Evolutionary conservation across 768 basidiomycete genomes (phyloP).

Genomic region (Kwoniella pini): DNA sequence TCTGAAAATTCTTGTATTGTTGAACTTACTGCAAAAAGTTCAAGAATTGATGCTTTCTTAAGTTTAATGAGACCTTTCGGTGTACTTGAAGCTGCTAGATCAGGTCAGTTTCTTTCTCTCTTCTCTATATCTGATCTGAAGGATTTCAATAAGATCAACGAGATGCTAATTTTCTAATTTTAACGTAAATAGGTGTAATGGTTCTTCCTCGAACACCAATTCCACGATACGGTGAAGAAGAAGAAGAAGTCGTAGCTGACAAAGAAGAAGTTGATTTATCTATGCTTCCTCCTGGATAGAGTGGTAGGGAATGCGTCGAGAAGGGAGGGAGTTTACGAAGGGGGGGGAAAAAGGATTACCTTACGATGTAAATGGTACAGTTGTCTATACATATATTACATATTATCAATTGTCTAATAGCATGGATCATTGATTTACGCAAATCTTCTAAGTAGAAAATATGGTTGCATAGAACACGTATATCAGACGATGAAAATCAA

Average conservation of each 20-base stretch:
- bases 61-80: conserved; percentile 90
- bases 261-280: conserved; percentile 77
- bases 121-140: not conserved
- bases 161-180: not conserved
- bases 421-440: no score
- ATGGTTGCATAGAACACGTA: no score
- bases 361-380: no score
- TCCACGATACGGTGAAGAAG: conserved; percentile 63
- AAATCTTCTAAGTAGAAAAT: no score
- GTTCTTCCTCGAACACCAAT: conserved; percentile 98
- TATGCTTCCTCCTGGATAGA: conserved; percentile 89
- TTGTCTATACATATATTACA: no score
- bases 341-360: no score
- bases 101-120: conserved; percentile 63
- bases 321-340: not conserved
- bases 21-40: conserved; percentile 90
- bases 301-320: no score
- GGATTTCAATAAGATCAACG: not conserved
- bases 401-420: no score
- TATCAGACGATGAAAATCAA: no score
- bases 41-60: conserved; percentile 88
- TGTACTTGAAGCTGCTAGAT: conserved; percentile 89
- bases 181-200: conserved; percentile 71
- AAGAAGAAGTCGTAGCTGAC: conserved; percentile 62
- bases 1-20: conserved; percentile 93